Base-by-base conservation (phyloP, 1,139 yeast genomes). In the Meyerozyma sp. region DNA sequence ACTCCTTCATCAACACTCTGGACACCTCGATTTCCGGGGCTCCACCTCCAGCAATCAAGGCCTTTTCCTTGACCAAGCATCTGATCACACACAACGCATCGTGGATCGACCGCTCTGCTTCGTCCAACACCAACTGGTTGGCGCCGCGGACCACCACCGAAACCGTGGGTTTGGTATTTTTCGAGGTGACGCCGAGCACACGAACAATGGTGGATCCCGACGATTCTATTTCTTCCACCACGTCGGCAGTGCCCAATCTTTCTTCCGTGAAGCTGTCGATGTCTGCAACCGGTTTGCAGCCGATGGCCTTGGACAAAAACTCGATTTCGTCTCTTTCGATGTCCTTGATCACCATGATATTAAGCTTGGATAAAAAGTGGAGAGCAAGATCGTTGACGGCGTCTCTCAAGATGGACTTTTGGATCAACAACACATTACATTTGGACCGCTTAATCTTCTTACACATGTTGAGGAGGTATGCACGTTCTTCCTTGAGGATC, bases 31-130 rank as follows among this genome's bases (percentile, higher is more conserved):
- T 82, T 69, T 93, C 99, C 40, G 98, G 96, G 5, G 98, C 98
- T 54, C 98, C 98, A 52, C 99, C 98, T 56, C 99, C 99, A 11
- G 98, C 97, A 67, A 93, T 89, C 59, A 93, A 74, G 2, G 96
- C 98, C 61, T 81, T 86, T 66, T 90, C 93, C 64, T 93, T 91
- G 36, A 94, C 98, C 46, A 93, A 73, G 71, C 98, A 93, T 63
- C 98, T 83, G 46, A 94, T 79, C 25, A 94, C 99, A 75, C 99
- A 93, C 47, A 93, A 77, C 1, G 98, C 98, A 66, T 93, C 98
- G 61, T 93, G 99, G 54, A 93, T 73, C 5, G 98, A 90, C 65
- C 98, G 84, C 64, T 94, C 99, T 39, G 98, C 82, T 70, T 93
- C 98, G 63, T 93, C 98, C 49, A 93, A 73, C 43, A 93, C 84